Base-by-base conservation (phyloP, 1,139 yeast genomes). In the Nadsonia starkeyi-henricii region DNA sequence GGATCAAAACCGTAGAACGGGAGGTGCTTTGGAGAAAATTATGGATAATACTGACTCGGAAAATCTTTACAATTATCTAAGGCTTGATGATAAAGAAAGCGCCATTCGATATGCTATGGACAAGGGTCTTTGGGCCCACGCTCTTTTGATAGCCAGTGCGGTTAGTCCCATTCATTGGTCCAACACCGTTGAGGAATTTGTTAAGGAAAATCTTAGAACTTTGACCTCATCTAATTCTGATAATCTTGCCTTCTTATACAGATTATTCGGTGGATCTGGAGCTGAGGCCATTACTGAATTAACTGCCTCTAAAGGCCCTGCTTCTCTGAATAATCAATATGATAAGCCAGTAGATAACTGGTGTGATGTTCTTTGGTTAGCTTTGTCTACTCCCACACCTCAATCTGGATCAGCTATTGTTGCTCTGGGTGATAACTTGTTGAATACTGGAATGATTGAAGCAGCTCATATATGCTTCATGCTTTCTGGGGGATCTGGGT, bases 41-140 rank as follows among this genome's bases (percentile, higher is more conserved):
- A 64, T 68, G 48, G 53, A 63, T 2, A 56, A 63, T 26, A 58
- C 84, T 47, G 82, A 78, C 58, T 61, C 67, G 1, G 39, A 8
- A 15, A 15, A 33, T 12, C 39, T 33, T 33, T 33, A 33, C 39
- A 33, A 33, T 33, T 33, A 33, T 33, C 5, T 33, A 5, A 33
- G 17, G 17, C 15, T 33, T 13, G 96, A 96, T 1, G 72, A 79
- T 50, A 74, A 78, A 21, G 78, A 76, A 20, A 74, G 72, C 2
- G 96, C 96, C 0, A 65, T 88, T 48, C 71, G 75, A 28, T 68
- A 71, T 50, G 78, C 93, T 1, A 62, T 86, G 33, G 71, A 75
- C 1, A 74, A 76, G 51, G 76, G 79, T 15, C 85, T 85, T 54
- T 88, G 88, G 84, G 78, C 94, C 0, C 71, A 88, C 61, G 84